A percentile compares a stretch with the other conserved stretches of the same genome.
These are phyloP conservation scores for Heritiera littoralis DNA, from an alignment of 345 rosid species.

Conservation along the genomic window DNA sequence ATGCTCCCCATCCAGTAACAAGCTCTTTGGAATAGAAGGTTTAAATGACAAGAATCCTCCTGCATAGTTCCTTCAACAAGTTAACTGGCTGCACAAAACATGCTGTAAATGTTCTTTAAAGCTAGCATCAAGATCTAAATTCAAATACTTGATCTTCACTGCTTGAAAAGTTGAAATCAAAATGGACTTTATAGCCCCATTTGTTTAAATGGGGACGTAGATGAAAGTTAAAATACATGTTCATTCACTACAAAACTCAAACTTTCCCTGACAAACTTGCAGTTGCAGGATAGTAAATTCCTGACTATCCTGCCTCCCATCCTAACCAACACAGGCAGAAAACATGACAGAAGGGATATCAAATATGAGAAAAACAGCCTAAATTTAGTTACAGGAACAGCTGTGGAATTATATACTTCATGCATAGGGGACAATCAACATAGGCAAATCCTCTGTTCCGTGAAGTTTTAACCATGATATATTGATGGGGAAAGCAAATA, in stretches of 20 bases:
- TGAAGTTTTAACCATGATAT: conserved; percentile 9
- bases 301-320: background rate
- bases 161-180: conserved; percentile 11
- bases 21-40: conserved; percentile 77
- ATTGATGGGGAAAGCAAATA: background rate
- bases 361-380: background rate
- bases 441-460: background rate
- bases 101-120: background rate
- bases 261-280: background rate
- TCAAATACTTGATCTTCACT: conserved; percentile 11
- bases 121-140: background rate
- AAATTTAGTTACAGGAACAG: background rate
- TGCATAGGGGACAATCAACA: background rate
- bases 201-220: background rate
- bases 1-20: conserved; percentile 88
- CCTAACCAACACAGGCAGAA: background rate
- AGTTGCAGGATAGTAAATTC: background rate
- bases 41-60: conserved; percentile 92
- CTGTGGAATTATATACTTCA: background rate
- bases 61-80: conserved; percentile 40
- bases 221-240: conserved; percentile 3
- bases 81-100: conserved; percentile 17
- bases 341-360: background rate
- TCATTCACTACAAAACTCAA: background rate
- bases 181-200: conserved; percentile 5